A percentile compares a stretch with the other conserved stretches of the same genome.
These are phyloP conservation scores for Leccinum barrowsii DNA, from an alignment of 768 basidiomycete genomes.

Conservation along the genomic window DNA sequence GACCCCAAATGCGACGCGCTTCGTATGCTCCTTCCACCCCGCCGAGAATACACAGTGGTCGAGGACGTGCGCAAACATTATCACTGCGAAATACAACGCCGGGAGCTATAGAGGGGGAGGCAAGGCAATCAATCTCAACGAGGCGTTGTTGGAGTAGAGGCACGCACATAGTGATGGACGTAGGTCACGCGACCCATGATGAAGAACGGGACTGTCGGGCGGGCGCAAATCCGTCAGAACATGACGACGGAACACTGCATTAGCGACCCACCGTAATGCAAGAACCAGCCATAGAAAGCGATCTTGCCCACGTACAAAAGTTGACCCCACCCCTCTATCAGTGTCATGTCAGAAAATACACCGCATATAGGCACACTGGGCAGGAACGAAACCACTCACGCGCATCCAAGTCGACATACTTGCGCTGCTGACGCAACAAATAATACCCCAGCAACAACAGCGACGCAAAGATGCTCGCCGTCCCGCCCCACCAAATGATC, in stretches of 20 bases:
- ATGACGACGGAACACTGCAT: not conserved
- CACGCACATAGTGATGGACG: slow-evolving; percentile 89
- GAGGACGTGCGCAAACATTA: slow-evolving; percentile 86
- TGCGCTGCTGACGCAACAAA: slow-evolving; percentile 78
- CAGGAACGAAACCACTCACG: slow-evolving; percentile 44
- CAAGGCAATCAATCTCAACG: not conserved
- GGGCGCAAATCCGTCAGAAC: not conserved
- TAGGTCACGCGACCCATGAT: slow-evolving; percentile 98
- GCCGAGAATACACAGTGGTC: slow-evolving; percentile 93
- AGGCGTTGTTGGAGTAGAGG: not conserved
- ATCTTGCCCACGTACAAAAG: slow-evolving; percentile 92
- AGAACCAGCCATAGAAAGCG: slow-evolving; percentile 85
- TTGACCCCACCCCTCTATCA: slow-evolving; percentile 85
- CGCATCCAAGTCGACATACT: slow-evolving; percentile 87
- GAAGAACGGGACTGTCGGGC: slow-evolving; percentile 78
- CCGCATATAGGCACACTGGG: not conserved
- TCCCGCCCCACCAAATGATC: slow-evolving; percentile 84
- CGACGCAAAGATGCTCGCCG: slow-evolving; percentile 58
- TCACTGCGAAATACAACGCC: slow-evolving; percentile 92
- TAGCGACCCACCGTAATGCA: slow-evolving; percentile 74
- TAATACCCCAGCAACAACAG: slow-evolving; percentile 60
- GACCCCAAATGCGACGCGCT: slow-evolving; percentile 67
- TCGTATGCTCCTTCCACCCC: slow-evolving; percentile 58
- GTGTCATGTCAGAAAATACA: not conserved
- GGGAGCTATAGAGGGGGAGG: slow-evolving; percentile 57